These are phyloP conservation scores for Penicillium waksmanii DNA, from an alignment of 495 filamentous ascomycete species.

Conservation along the genomic window DNA sequence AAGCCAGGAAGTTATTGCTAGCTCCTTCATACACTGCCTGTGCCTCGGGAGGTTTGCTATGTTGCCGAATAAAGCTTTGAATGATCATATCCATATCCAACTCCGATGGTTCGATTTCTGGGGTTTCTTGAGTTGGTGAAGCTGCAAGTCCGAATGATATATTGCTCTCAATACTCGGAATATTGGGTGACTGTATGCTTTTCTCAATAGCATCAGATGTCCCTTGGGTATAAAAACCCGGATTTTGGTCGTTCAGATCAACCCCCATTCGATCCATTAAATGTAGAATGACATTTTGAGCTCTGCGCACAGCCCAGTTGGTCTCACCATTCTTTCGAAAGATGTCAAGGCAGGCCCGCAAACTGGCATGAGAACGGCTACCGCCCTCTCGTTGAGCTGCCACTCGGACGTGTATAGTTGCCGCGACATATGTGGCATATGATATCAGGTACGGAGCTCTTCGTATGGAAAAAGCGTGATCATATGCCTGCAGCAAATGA, in stretches of 20 bases:
- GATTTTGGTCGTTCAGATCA: conserved; percentile 10
- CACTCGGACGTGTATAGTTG: conserved; percentile 41
- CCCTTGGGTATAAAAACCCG: not conserved
- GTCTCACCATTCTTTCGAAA: conserved; percentile 36
- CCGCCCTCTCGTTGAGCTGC: conserved; percentile 35
- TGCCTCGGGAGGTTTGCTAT: conserved; percentile 10
- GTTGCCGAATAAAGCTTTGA: conserved; percentile 37
- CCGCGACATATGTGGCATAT: conserved; percentile 44
- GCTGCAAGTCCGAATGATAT: too few species aligned
- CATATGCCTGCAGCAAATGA: conserved; percentile 26
- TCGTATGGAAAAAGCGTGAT: conserved; percentile 30
- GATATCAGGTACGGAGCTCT: conserved; percentile 41
- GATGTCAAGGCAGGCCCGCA: conserved; percentile 32
- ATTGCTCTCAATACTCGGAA: too few species aligned
- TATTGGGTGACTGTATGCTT: too few species aligned
- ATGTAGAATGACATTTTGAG: conserved; percentile 34
- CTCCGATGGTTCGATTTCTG: conserved; percentile 29
- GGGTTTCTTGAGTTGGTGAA: conserved; percentile 1
- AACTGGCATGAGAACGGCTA: conserved; percentile 32
- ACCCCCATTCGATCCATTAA: conserved; percentile 41
- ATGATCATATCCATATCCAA: conserved; percentile 39
- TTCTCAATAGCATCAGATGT: conserved; percentile 5
- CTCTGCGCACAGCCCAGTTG: conserved; percentile 37
- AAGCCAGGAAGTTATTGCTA: not conserved
- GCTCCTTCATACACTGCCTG: conserved; percentile 1